Evolutionary conservation across 495 filamentous ascomycete genomes (phyloP).

Genomic region (Penicillium macrosclerotiorum): DNA sequence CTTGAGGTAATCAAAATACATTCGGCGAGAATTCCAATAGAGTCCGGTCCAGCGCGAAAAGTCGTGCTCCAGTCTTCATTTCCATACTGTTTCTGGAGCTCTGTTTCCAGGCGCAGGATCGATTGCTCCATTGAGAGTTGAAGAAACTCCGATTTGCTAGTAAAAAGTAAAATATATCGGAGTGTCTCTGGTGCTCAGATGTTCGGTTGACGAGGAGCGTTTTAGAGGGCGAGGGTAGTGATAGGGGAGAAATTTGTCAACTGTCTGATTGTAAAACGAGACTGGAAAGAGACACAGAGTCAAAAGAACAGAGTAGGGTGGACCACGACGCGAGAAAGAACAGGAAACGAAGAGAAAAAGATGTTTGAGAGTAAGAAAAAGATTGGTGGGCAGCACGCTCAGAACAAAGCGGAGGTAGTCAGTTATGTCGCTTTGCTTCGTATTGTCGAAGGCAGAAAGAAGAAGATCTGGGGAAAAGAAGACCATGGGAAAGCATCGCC

Average conservation of each 20-base stretch:
- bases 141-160: background rate
- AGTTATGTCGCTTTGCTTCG: background rate
- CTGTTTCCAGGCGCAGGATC: constrained; percentile 1
- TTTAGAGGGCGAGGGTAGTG: background rate
- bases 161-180: constrained; percentile 1
- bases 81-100: constrained; percentile 2
- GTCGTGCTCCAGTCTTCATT: constrained; percentile 4
- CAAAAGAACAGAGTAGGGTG: background rate
- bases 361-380: background rate
- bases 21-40: constrained; percentile 1
- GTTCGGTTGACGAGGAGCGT: background rate
- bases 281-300: background rate
- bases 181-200: constrained; percentile 2
- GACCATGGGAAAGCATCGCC: background rate
- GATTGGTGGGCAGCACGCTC: background rate
- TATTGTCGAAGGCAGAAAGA: background rate
- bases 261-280: background rate
- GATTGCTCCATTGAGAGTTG: constrained; percentile 3
- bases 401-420: background rate
- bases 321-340: background rate
- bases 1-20: constrained; percentile 5
- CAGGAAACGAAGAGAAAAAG: background rate
- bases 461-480: background rate
- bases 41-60: constrained; percentile 2
- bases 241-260: background rate